These are phyloP conservation scores for Colletotrichum filicis DNA, from an alignment of 2,329 filamentous ascomycete genomes.

Conservation along the genomic window DNA sequence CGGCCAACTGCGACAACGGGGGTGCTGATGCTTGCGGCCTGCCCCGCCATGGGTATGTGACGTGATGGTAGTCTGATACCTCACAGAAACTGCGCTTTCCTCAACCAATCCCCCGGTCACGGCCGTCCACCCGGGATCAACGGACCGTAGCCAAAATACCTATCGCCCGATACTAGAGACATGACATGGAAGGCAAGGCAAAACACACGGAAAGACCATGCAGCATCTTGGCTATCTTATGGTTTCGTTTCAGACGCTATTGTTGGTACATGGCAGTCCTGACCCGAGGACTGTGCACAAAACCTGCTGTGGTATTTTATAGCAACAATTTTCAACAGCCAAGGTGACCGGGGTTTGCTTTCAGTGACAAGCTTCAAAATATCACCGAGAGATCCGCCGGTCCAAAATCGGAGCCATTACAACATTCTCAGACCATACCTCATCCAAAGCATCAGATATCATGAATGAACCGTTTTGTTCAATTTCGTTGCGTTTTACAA, in stretches of 20 bases:
- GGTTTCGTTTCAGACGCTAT: slow-evolving; percentile 15
- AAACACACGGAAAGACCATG: not conserved
- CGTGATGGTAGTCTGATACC: slow-evolving; percentile 37
- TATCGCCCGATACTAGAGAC: not conserved
- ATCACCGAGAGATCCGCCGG: slow-evolving; percentile 26
- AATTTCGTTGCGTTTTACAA: not conserved
- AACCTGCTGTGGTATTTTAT: not conserved
- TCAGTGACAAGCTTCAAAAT: not conserved
- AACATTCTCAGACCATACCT: slow-evolving; percentile 11
- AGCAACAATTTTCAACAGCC: not conserved
- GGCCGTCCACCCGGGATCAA: not conserved
- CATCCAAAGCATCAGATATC: not conserved
- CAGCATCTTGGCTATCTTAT: slow-evolving; percentile 6
- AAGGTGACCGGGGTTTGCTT: not conserved
- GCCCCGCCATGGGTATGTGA: slow-evolving; percentile 33
- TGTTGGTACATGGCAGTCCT: not conserved
- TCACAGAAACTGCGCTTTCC: slow-evolving; percentile 9
- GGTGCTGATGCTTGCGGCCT: not conserved
- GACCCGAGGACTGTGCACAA: not conserved
- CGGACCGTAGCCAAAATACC: not conserved
- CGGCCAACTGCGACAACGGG: not conserved
- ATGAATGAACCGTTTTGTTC: no score
- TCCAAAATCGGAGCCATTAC: not conserved
- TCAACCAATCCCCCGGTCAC: slow-evolving; percentile 5
- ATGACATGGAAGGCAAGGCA: not conserved